Percentiles rank a stretch among this genome's conserved stretches.
Evolutionary conservation across 179 eudicot species (phyloP).

Genomic region (Dionaea muscipula): DNA sequence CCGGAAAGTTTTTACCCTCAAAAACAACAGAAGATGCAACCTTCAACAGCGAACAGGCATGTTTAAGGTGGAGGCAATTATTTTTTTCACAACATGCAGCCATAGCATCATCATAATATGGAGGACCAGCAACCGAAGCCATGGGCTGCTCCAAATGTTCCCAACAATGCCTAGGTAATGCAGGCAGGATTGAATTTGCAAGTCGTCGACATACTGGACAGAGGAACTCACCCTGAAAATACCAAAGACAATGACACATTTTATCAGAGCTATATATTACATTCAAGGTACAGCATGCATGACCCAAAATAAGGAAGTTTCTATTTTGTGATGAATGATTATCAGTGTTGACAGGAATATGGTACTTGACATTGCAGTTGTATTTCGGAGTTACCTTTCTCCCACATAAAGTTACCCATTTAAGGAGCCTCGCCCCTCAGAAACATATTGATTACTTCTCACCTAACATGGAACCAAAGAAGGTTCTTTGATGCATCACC

Average conservation of each 20-base stretch:
- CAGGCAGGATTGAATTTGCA: constrained; percentile 73
- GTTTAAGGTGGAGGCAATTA: constrained; percentile 28
- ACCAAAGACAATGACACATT: background rate
- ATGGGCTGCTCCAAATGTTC: constrained; percentile 24
- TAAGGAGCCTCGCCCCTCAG: background rate
- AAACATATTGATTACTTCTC: background rate
- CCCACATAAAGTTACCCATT: too few relatives aligned
- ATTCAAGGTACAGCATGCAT: too few relatives aligned
- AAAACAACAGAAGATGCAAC: constrained; percentile 54
- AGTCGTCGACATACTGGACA: constrained; percentile 98
- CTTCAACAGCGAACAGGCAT: constrained; percentile 43
- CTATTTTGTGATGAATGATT: too few relatives aligned
- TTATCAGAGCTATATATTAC: too few relatives aligned
- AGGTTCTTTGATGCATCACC: too few relatives aligned
- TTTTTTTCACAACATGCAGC: constrained; percentile 13
- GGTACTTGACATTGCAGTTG: too few relatives aligned
- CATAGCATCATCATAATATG: constrained; percentile 18
- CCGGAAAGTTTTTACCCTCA: constrained; percentile 36
- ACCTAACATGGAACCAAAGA: too few relatives aligned
- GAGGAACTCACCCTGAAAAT: constrained; percentile 77
- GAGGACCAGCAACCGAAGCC: constrained; percentile 10
- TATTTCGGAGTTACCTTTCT: too few relatives aligned
- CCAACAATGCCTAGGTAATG: constrained; percentile 33
- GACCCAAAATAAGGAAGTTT: too few relatives aligned
- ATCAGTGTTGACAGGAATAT: too few relatives aligned